A percentile compares a stretch with the other conserved stretches of the same genome.
Conservation (phyloP, 2,329 filamentous ascomycete genomes). For the Ceratocystis cubensis region DNA sequence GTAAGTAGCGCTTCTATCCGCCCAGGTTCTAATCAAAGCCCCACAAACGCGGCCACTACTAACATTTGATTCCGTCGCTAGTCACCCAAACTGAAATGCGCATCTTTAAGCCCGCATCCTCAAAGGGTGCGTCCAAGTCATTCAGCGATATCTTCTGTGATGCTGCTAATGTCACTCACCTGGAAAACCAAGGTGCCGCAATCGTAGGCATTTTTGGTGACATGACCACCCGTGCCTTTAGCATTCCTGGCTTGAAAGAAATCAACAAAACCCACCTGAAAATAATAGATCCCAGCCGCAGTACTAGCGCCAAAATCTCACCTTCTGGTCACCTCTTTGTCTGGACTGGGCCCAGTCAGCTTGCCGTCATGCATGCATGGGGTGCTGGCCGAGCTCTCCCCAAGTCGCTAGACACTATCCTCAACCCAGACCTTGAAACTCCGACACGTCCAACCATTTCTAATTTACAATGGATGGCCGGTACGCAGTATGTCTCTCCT, state of each 20-base stretch:
- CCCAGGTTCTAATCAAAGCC: no score
- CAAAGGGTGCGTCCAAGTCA: constrained; percentile 82
- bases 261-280: constrained; percentile 56
- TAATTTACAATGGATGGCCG: constrained; percentile 91
- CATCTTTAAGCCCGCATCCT: constrained; percentile 71
- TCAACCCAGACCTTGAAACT: constrained; percentile 61
- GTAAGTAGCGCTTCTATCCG: constrained; percentile 31
- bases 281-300: constrained; percentile 62
- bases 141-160: constrained; percentile 79
- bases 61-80: constrained; percentile 28
- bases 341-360: constrained; percentile 79
- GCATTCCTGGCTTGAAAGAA: constrained; percentile 79
- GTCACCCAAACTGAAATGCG: constrained; percentile 60
- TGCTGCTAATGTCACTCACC: constrained; percentile 61
- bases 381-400: constrained; percentile 56
- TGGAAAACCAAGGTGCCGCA: constrained; percentile 57
- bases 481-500: constrained; percentile 80
- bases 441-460: constrained; percentile 85
- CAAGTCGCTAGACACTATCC: constrained; percentile 56
- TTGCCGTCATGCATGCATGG: constrained; percentile 74
- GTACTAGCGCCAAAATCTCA: constrained; percentile 57
- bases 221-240: constrained; percentile 64
- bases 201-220: constrained; percentile 79
- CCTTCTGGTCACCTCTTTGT: constrained; percentile 70
- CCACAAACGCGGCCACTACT: not conserved